phyloP scores from a whole-genome alignment of 768 basidiomycete species.

The Hysterangium stoloniferum region DNA sequence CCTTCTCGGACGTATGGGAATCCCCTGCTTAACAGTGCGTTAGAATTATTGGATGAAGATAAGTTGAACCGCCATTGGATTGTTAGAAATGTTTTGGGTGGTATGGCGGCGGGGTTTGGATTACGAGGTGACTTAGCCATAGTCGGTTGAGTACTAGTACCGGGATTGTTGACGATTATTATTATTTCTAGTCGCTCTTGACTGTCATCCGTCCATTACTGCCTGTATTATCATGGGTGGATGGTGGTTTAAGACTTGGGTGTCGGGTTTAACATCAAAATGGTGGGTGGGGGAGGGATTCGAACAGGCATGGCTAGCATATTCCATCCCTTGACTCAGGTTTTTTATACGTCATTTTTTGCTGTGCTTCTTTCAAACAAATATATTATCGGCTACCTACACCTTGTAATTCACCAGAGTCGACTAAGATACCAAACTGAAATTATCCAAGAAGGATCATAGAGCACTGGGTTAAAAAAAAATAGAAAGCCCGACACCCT shows the following conservation, averaged over 20 bases:
- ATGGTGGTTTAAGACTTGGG: conserved; percentile 62
- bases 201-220: conserved; percentile 66
- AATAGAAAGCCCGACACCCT: conserved; percentile 77
- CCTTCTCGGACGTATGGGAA: conserved; percentile 20
- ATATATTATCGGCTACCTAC: too few relatives aligned
- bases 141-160: background rate
- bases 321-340: conserved; percentile 74
- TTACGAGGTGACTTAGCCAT: conserved; percentile 50
- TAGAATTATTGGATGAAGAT: conserved; percentile 61
- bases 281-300: conserved; percentile 57
- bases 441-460: too few relatives aligned
- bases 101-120: conserved; percentile 83
- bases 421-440: too few relatives aligned
- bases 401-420: too few relatives aligned
- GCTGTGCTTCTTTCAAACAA: too few relatives aligned
- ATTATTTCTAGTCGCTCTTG: conserved; percentile 59
- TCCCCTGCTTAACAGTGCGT: conserved; percentile 31
- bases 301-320: conserved; percentile 70
- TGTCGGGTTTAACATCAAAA: conserved; percentile 50
- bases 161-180: conserved; percentile 1
- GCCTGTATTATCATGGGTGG: conserved; percentile 68
- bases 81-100: conserved; percentile 74
- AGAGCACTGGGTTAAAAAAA: too few relatives aligned
- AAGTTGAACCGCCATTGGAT: conserved; percentile 78
- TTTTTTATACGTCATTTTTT: too few relatives aligned